phyloP scores from a whole-genome alignment of 495 filamentous ascomycete species.

The Bryoglossum gracile region DNA sequence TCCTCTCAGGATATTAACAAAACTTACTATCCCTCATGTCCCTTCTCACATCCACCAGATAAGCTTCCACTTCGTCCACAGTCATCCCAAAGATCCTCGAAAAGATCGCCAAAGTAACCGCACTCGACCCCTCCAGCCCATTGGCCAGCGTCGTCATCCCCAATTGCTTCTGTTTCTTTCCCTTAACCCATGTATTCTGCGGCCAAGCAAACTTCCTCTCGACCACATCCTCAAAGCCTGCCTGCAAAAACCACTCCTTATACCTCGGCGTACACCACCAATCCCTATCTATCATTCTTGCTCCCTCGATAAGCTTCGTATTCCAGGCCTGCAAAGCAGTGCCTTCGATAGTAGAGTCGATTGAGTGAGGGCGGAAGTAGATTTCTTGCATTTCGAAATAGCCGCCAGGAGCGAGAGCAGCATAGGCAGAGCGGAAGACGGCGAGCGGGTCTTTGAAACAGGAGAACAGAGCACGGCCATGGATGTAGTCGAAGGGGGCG shows the following conservation, averaged over 20 bases:
- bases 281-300: constrained; percentile 12
- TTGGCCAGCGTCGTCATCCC: constrained; percentile 40
- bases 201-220: constrained; percentile 46
- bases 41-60: constrained; percentile 13
- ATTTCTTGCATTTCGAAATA: constrained; percentile 44
- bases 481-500: constrained; percentile 42
- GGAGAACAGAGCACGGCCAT: constrained; percentile 36
- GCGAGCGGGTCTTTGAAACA: constrained; percentile 36
- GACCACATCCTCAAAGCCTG: constrained; percentile 53
- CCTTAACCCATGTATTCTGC: constrained; percentile 40
- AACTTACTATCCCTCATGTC: constrained; percentile 16
- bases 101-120: constrained; percentile 45
- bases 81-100: constrained; percentile 45
- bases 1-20: constrained; percentile 36
- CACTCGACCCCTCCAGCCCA: constrained; percentile 40
- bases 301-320: constrained; percentile 25
- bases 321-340: constrained; percentile 29
- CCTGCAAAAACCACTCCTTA: constrained; percentile 34
- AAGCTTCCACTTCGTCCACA: constrained; percentile 19
- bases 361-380: constrained; percentile 25
- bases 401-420: constrained; percentile 38
- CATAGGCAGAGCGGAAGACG: constrained; percentile 36
- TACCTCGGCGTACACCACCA: constrained; percentile 12
- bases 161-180: constrained; percentile 39
- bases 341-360: constrained; percentile 27